Conservation (phyloP, 352 stramenopile genomes). For the Phytophthora multivora region DNA sequence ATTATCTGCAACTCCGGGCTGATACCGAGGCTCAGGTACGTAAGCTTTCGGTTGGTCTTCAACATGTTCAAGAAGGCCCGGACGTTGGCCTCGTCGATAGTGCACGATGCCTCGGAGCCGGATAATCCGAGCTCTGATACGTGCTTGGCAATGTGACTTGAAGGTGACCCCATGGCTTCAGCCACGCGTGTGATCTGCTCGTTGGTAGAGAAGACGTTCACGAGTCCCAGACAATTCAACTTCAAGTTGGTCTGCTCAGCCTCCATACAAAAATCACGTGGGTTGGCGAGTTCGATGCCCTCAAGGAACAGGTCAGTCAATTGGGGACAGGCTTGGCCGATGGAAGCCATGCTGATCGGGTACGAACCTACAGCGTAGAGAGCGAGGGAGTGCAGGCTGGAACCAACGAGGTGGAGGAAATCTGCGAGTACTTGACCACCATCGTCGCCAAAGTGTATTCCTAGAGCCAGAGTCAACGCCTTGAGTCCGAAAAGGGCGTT, state of each 20-base stretch:
- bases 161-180: slow-evolving; percentile 3
- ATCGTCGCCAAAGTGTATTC: slow-evolving; percentile 14
- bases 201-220: slow-evolving; percentile 22
- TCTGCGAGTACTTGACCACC: slow-evolving; percentile 16
- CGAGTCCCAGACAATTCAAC: slow-evolving; percentile 24
- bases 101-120: slow-evolving; percentile 26
- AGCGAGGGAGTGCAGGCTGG: slow-evolving; percentile 17
- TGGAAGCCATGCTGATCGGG: slow-evolving; percentile 18
- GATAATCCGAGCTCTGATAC: slow-evolving; percentile 31
- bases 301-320: slow-evolving; percentile 35
- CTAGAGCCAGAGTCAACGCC: slow-evolving; percentile 24
- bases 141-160: slow-evolving; percentile 12
- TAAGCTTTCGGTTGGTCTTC: slow-evolving; percentile 26
- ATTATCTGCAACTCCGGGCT: slow-evolving; percentile 13
- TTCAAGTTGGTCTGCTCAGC: slow-evolving; percentile 5
- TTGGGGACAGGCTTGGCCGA: slow-evolving; percentile 24
- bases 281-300: slow-evolving; percentile 24
- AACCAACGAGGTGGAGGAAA: slow-evolving; percentile 29
- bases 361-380: slow-evolving; percentile 17
- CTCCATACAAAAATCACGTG: slow-evolving; percentile 11
- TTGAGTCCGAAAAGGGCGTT: slow-evolving; percentile 4
- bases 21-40: slow-evolving; percentile 30
- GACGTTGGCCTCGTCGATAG: slow-evolving; percentile 30
- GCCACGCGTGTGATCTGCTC: slow-evolving; percentile 22
- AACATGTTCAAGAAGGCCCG: slow-evolving; percentile 24